These are phyloP conservation scores for Takakia lepidozioides DNA, from an alignment of 225 moss, liverwort and hornwort genomes.

Conservation along the genomic window DNA sequence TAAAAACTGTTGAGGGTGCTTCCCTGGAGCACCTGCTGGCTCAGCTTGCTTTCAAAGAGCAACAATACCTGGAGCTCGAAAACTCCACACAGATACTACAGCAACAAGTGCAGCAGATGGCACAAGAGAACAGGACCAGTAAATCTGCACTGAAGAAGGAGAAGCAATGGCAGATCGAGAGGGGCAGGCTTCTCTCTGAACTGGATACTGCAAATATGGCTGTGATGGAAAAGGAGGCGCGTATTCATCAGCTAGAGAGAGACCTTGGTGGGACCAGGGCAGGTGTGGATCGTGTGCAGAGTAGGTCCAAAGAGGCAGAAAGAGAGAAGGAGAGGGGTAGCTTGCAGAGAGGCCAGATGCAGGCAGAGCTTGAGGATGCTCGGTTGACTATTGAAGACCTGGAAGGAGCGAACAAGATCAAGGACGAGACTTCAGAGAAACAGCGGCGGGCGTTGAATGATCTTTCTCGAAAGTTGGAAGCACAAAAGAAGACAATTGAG, in stretches of 20 bases:
- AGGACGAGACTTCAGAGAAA: constrained; percentile 19
- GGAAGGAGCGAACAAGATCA: constrained; percentile 22
- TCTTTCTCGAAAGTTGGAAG: constrained; percentile 23
- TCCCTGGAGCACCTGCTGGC: constrained; percentile 45
- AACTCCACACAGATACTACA: constrained; percentile 43
- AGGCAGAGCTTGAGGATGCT: constrained; percentile 22
- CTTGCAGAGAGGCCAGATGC: constrained; percentile 19
- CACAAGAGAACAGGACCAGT: constrained; percentile 40
- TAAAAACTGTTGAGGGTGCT: too few relatives aligned
- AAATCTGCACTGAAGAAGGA: constrained; percentile 42
- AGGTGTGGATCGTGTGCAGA: constrained; percentile 21
- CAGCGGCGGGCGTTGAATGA: constrained; percentile 31
- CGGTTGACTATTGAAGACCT: constrained; percentile 11
- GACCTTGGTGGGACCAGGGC: constrained; percentile 25
- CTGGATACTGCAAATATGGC: constrained; percentile 20
- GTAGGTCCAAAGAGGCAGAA: constrained; percentile 26
- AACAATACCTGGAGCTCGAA: constrained; percentile 20
- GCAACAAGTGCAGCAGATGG: constrained; percentile 48
- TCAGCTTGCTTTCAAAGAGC: constrained; percentile 13
- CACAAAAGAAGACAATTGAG: constrained; percentile 27
- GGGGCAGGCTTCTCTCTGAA: constrained; percentile 26
- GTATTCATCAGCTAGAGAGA: constrained; percentile 29
- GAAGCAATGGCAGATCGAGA: constrained; percentile 38
- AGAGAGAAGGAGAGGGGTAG: constrained; percentile 29
- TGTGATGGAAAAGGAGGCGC: constrained; percentile 35